phyloP scores from a whole-genome alignment of 805 yeast genomes.

The Yarrowia sp. region DNA sequence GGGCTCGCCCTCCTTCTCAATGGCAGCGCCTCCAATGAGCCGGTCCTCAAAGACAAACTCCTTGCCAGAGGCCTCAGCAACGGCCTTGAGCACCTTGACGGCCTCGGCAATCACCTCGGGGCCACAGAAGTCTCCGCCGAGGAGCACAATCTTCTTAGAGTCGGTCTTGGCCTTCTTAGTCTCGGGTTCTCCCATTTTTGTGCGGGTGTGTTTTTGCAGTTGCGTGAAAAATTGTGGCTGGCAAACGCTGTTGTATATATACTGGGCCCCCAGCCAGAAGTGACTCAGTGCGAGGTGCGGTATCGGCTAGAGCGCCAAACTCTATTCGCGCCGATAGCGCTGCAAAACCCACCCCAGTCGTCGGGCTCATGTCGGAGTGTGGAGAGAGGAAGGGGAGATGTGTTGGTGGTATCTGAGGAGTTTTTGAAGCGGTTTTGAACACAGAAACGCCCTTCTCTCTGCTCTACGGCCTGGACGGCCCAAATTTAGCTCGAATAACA shows the following conservation, averaged over 20 bases:
- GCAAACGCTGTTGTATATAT: slow-evolving; percentile 19
- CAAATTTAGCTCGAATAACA: slow-evolving; percentile 13
- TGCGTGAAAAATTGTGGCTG: not conserved
- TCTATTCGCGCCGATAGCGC: slow-evolving; percentile 4
- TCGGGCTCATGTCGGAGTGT: slow-evolving; percentile 1
- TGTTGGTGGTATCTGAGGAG: too few relatives aligned
- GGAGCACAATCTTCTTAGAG: slow-evolving; percentile 73
- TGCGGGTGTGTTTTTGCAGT: not conserved
- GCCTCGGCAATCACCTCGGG: slow-evolving; percentile 88
- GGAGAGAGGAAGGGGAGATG: not conserved
- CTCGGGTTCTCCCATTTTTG: slow-evolving; percentile 23
- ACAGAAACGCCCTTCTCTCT: too few relatives aligned
- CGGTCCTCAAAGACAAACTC: slow-evolving; percentile 77
- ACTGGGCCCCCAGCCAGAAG: too few relatives aligned
- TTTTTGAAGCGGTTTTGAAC: too few relatives aligned
- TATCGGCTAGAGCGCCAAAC: slow-evolving; percentile 3
- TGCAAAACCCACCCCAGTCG: not conserved
- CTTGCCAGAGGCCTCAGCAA: slow-evolving; percentile 52
- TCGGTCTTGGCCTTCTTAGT: slow-evolving; percentile 27
- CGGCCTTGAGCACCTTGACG: slow-evolving; percentile 81
- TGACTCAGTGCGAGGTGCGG: slow-evolving; percentile 22
- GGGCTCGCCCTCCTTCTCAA: slow-evolving; percentile 94
- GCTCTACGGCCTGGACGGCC: too few relatives aligned
- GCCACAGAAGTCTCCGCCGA: slow-evolving; percentile 98
- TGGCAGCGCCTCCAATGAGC: slow-evolving; percentile 97